Evolutionary conservation across 768 basidiomycete species (phyloP), one percentile per base, ranked within the genome.

Genomic region (Coprinellus micaceus): DNA sequence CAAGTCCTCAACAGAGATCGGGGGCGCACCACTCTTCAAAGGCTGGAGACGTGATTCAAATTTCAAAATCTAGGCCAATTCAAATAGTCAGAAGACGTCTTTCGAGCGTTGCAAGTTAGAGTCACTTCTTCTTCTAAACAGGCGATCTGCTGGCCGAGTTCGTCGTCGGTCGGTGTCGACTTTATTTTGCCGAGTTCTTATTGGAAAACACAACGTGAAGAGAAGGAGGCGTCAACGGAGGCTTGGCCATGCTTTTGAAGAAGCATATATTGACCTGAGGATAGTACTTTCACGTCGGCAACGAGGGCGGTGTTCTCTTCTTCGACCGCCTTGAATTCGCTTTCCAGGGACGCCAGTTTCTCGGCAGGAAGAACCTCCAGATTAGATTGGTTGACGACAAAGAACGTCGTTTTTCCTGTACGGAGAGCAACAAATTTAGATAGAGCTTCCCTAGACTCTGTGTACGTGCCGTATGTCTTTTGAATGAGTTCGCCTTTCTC

Each of bases 391-490:
- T 94, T 94, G 33, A 83, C 83, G 12, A 94, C 91, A 64, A 92
- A 97, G 67, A 95, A 88, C 0, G 85, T 86, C 2, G 85, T 88
- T 70, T 97, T 93, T 10, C 89, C 91, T 93, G 64, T 25, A 52
- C 19, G 46, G 28, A 57, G 53, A 58, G 49, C 39, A 56, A 59
- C n/a, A 30, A 33, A 36, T 7, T 58, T 58, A 60, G 54, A 66
- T 51, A 29, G 52, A 43, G 24, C 9, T 24, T 28, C 22, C 17
- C 41, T 21, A 45, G 22, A 33, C 15, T 11, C 29, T 30, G 21
- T 43, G 47, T 43, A 41, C 76, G 48, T 73, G 83, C 94, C 92
- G 57, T 95, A 97, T 25, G 77, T 75, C 72, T 96, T 97, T 65
- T 92, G 85, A 0, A 87, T 82, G 17, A 95, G 75, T 53, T 82